Evolutionary conservation across 2,329 filamentous ascomycete genomes (phyloP), one percentile per base, ranked within the genome.

Genomic region (Aspergillus texensis): DNA sequence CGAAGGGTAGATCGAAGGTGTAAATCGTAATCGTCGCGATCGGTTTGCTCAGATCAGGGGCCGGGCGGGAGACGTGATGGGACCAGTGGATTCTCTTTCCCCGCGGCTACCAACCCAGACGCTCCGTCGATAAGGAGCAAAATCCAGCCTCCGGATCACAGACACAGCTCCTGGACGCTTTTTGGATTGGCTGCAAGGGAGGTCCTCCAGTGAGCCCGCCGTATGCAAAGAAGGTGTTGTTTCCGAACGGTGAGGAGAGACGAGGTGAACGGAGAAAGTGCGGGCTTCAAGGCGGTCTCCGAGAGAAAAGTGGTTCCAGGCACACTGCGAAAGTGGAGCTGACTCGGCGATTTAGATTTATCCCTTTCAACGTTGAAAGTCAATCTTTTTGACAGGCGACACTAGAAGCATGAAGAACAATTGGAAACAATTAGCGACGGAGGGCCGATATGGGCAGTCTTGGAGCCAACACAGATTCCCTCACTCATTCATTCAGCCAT

Each of bases 41-140:
- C 57, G 61, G 41, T 60, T 56, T 30, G 60, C 32, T 43, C 63
- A 55, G 50, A 57, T 65, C 63, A 65, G 63, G 61, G 63, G 63
- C 54, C 30, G 58, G 48, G 54, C 61, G 58, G 48, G 45, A 56
- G 53, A 56, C 41, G 55, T 59, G 46, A 62, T 57, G 39, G 58
- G 45, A 39, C 28, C 57, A 36, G 57, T 56, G 54, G 52, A 50
- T 50, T 57, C 60, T 62, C 57, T 60, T 63, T 65, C 62, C 62
- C 65, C 65, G 61, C 65, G 34, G 58, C 57, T 63, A 55, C 54
- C 54, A 55, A 58, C 34, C 54, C 56, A 58, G 48, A 61, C 36
- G 58, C 36, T 62, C 56, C 41, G 62, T 62, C 60, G 53, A 32
- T 56, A 24, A 62, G 62, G 45, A 58, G 50, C 48, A 52, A 41